These are phyloP conservation scores for Cladosporium colombiae DNA, from an alignment of 2,329 filamentous ascomycete genomes.

Conservation along the genomic window DNA sequence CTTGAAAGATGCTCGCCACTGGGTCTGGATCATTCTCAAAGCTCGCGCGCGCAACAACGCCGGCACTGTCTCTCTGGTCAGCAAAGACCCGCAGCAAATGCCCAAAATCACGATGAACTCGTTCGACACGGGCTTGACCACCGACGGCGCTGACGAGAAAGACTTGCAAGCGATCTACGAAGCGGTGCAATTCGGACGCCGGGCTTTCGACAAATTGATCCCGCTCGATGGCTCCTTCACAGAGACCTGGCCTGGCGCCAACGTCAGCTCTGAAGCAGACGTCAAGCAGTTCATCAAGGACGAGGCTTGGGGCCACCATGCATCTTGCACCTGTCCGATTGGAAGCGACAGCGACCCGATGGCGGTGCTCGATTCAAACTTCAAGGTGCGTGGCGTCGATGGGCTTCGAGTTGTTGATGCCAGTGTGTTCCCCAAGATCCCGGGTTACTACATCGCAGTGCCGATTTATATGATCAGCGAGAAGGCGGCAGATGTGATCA, in stretches of 20 bases:
- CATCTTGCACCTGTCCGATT: conserved; percentile 50
- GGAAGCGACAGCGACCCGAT: conserved; percentile 44
- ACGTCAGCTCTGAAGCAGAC: conserved; percentile 18
- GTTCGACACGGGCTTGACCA: conserved; percentile 21
- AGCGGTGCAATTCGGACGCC: conserved; percentile 54
- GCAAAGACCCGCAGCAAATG: conserved; percentile 22
- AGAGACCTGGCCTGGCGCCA: conserved; percentile 18
- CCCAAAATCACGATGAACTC: conserved; percentile 27
- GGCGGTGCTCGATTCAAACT: conserved; percentile 38
- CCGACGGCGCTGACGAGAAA: conserved; percentile 27
- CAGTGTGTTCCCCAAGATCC: conserved; percentile 31
- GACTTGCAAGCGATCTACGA: conserved; percentile 58
- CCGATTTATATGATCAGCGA: conserved; percentile 37
- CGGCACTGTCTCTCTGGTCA: conserved; percentile 36
- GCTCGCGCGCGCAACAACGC: conserved; percentile 60
- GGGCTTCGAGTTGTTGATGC: conserved; percentile 41
- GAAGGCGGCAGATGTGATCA: conserved; percentile 41
- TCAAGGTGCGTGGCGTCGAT: conserved; percentile 41
- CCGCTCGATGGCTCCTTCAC: conserved; percentile 18
- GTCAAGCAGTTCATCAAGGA: conserved; percentile 20
- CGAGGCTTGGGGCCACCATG: conserved; percentile 31
- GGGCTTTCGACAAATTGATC: conserved; percentile 33
- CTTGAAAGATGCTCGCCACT: conserved; percentile 46
- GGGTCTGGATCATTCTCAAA: conserved; percentile 58
- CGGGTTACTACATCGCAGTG: conserved; percentile 37